Base-by-base conservation (phyloP, 2,329 filamentous ascomycete genomes). In the Trichoderma cornu-damae region DNA sequence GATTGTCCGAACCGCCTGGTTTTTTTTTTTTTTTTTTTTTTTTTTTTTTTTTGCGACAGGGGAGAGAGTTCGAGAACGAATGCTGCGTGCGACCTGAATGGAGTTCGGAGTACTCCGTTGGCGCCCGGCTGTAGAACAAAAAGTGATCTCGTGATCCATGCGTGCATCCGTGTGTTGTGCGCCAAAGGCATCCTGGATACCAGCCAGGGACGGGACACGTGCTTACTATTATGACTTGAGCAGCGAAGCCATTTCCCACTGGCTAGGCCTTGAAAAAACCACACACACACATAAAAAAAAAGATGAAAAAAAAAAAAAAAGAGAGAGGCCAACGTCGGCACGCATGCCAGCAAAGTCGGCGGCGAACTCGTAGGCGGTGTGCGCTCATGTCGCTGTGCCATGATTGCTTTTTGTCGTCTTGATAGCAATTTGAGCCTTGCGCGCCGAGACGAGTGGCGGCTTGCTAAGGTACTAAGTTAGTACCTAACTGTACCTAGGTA, bases 61-160 rank as follows among this genome's bases (percentile, higher is more conserved):
- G 11, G 40, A 46, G 40, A 46, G 32, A 18, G 28, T 37, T 44
- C n/a, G 32, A 37, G 30, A 46, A 22, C 38, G 12, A 43, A 34
- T 43, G 8, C 37, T 35, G 18, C 12, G 1, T n/a, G n/a, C n/a
- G n/a, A n/a, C n/a, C n/a, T n/a, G n/a, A n/a, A 51, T 51, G 35
- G 35, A 40, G 24, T 32, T 51, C 48, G 35, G 48, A 51, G 35
- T 11, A 42, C 37, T 52, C 49, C 37, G 37, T 32, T 24, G 18
- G 9, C 34, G 40, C 43, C 43, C n/a, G 14, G 43, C 26, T 16
- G 44, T 47, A 34, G 28, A 32, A 12, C 26, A 46, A 28, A 26
- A 44, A 44, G 12, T 54, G 51, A 54, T 54, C 42, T 35, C 40
- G 42, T 54, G 51, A 54, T 32, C 40, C 49, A 7, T 40, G 14